Percentiles rank a stretch among this genome's conserved stretches.
phyloP scores from a whole-genome alignment of 192 early-diverging fungal genomes.

The Backusella australiensis region DNA sequence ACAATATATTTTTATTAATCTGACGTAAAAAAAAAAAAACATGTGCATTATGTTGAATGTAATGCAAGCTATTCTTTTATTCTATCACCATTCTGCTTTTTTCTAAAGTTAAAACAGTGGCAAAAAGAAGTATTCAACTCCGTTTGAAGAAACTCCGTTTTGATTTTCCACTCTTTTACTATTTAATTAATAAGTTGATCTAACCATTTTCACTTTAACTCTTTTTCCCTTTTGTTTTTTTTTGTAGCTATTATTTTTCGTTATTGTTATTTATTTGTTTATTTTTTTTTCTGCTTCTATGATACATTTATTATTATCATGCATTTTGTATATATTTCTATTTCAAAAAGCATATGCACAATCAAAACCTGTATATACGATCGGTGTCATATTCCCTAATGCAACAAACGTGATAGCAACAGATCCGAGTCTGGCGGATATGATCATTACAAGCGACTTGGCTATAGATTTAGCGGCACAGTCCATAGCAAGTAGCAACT shows the following conservation, averaged over 20 bases:
- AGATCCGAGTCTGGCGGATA: slow-evolving; percentile 16
- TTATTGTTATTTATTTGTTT: background rate
- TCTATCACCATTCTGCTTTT: background rate
- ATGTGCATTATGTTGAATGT: no score
- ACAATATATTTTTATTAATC: background rate
- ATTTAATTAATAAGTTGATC: slow-evolving; percentile 6
- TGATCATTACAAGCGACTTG: slow-evolving; percentile 26
- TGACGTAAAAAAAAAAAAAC: background rate
- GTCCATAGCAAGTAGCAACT: background rate
- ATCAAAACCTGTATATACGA: slow-evolving; percentile 14
- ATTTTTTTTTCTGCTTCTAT: background rate
- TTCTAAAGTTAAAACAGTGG: background rate
- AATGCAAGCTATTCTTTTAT: background rate
- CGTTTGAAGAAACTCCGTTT: slow-evolving; percentile 7
- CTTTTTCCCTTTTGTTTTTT: slow-evolving; percentile 3
- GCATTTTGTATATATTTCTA: background rate
- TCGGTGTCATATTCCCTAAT: slow-evolving; percentile 20
- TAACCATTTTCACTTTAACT: slow-evolving; percentile 1
- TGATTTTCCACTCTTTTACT: background rate
- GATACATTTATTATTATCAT: background rate
- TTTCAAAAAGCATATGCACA: background rate
- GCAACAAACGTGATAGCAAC: background rate
- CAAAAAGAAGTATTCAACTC: background rate
- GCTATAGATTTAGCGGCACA: slow-evolving; percentile 11
- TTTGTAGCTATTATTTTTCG: background rate